These are phyloP conservation scores for Populus davidiana DNA, from an alignment of 345 rosid genomes.

Conservation along the genomic window DNA sequence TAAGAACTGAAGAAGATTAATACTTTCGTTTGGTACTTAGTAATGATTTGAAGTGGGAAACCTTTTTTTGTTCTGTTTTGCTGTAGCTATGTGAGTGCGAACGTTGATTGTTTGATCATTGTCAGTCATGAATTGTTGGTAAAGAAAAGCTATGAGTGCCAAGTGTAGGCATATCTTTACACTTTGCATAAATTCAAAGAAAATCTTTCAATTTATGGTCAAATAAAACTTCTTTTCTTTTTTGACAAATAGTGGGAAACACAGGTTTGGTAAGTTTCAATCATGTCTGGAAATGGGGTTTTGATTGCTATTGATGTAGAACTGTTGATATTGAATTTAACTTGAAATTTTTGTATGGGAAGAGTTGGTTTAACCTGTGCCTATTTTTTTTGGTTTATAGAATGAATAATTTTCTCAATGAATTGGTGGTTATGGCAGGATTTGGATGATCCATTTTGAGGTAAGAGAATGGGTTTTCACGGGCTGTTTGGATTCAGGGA, in stretches of 20 bases:
- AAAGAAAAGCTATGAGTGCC: background rate
- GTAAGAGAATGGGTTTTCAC: slow-evolving; percentile 6
- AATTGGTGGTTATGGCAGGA: slow-evolving; percentile 30
- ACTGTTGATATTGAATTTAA: background rate
- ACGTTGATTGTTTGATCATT: background rate
- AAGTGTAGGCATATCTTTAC: background rate
- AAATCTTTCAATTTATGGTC: background rate
- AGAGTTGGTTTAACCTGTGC: background rate
- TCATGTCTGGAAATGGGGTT: background rate
- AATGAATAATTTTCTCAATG: background rate
- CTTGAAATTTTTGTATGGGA: background rate
- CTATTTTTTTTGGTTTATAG: background rate
- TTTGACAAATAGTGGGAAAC: background rate
- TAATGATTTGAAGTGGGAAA: background rate
- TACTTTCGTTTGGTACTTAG: too few relatives aligned
- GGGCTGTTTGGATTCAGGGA: slow-evolving; percentile 20
- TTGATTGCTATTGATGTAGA: background rate
- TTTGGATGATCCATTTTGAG: slow-evolving; percentile 29
- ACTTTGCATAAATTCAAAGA: background rate
- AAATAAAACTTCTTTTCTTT: background rate
- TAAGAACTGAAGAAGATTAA: background rate
- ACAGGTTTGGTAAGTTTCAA: background rate
- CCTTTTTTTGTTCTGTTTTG: background rate
- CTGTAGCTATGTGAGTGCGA: slow-evolving; percentile 5
- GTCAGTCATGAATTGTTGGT: background rate